Percentiles rank a stretch among this genome's conserved stretches.
Conservation (phyloP, 768 basidiomycete species). For the Russula foetens region DNA sequence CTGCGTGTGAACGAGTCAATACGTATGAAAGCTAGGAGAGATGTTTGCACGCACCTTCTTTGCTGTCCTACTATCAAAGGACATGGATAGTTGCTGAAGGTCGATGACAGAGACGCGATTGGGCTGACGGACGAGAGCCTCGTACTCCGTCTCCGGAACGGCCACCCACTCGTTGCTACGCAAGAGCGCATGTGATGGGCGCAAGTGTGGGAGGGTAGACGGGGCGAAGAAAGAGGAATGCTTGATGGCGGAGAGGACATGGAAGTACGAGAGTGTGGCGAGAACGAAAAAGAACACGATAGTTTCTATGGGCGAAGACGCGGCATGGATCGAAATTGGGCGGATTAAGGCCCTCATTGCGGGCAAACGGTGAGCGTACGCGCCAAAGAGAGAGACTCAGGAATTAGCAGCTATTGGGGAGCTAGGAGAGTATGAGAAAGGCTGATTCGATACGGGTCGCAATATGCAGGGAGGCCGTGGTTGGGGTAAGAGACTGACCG, state of each 20-base stretch:
- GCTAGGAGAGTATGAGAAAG: not conserved
- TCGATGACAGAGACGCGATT: constrained; percentile 39
- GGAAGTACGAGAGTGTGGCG: constrained; percentile 92
- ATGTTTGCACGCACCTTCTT: constrained; percentile 28
- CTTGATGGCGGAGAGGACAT: constrained; percentile 84
- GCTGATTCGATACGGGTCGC: not conserved
- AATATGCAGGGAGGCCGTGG: not conserved
- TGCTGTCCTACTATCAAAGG: constrained; percentile 35
- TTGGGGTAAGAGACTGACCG: not conserved
- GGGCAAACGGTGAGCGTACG: not conserved
- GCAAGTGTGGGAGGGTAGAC: constrained; percentile 37
- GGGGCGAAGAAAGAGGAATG: constrained; percentile 75
- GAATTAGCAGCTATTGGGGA: constrained; percentile 8
- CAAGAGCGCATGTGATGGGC: constrained; percentile 49
- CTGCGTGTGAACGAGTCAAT: not conserved
- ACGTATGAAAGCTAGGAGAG: not conserved
- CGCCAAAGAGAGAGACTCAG: not conserved
- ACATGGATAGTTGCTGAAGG: constrained; percentile 67
- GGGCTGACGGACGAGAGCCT: constrained; percentile 27
- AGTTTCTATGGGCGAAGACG: constrained; percentile 76
- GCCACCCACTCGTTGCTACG: constrained; percentile 53
- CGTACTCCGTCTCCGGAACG: constrained; percentile 41
- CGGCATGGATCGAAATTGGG: constrained; percentile 64
- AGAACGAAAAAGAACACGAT: constrained; percentile 86
- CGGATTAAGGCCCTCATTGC: constrained; percentile 54